Conservation (phyloP, 345 rosid genomes). For the Syzygium jambos region DNA sequence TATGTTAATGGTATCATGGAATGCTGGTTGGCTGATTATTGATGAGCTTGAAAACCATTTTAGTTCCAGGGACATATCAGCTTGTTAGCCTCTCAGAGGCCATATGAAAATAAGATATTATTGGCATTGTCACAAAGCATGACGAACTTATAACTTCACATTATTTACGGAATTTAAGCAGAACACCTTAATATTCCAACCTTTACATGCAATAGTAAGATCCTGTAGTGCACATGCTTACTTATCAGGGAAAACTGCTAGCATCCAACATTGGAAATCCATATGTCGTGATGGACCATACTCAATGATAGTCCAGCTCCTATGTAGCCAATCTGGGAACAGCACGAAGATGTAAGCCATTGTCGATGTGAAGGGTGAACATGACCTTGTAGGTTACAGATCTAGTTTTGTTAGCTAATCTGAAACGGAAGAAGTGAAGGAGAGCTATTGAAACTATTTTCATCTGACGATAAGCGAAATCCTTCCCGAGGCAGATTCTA, state of each 20-base stretch:
- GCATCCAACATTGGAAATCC: not conserved
- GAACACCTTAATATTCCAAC: not conserved
- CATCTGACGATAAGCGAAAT: conserved; percentile 75
- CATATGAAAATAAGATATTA: not conserved
- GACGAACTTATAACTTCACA: not conserved
- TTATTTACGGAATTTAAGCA: not conserved
- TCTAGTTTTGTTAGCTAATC: conserved; percentile 32
- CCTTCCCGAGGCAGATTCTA: conserved; percentile 68
- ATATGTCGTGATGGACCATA: not conserved
- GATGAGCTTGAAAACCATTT: not conserved
- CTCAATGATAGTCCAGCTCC: not conserved
- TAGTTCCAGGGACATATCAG: not conserved
- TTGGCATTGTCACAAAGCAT: not conserved
- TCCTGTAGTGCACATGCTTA: not conserved
- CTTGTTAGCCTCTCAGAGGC: not conserved
- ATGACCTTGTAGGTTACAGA: conserved; percentile 38
- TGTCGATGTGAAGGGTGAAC: conserved; percentile 63
- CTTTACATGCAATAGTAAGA: not conserved
- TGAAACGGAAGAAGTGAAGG: conserved; percentile 51
- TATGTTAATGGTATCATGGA: not conserved
- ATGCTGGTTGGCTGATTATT: not conserved
- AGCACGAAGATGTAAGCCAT: conserved; percentile 41
- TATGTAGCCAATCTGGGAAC: conserved; percentile 11
- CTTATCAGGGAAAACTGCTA: not conserved
- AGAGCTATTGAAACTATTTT: conserved; percentile 56